Evolutionary conservation across 495 filamentous ascomycete genomes (phyloP).

Genomic region (Aspergillus funiculosus): DNA sequence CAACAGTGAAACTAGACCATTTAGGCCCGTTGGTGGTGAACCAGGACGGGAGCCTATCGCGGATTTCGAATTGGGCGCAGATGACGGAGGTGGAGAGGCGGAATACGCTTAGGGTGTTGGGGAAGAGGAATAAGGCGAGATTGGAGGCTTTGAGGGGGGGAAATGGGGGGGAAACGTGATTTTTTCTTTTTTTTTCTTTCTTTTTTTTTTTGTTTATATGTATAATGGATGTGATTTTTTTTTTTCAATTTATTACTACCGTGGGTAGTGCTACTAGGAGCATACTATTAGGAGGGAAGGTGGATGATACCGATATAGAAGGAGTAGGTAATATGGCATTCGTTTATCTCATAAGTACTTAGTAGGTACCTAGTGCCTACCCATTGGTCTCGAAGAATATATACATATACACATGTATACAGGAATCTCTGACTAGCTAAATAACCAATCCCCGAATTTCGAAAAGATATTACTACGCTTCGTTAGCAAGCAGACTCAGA

Average conservation of each 20-base stretch:
- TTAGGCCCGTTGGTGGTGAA: slow-evolving; percentile 66
- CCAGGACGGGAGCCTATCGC: slow-evolving; percentile 56
- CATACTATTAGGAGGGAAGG: too few relatives aligned
- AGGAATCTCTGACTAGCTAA: slow-evolving; percentile 4
- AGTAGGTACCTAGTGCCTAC: too few relatives aligned
- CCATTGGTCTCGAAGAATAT: too few relatives aligned
- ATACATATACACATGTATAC: neutral
- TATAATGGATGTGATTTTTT: neutral
- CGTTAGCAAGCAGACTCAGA: neutral
- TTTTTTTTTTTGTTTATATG: neutral
- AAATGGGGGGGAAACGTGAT: neutral
- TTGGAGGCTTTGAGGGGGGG: slow-evolving; percentile 45
- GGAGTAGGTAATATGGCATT: neutral
- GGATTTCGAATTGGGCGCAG: slow-evolving; percentile 61
- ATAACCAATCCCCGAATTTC: slow-evolving; percentile 23
- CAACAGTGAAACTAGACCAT: slow-evolving; percentile 48
- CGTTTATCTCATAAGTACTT: slow-evolving; percentile 3
- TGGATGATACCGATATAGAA: neutral
- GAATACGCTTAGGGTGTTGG: slow-evolving; percentile 57
- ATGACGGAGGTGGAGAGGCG: slow-evolving; percentile 58
- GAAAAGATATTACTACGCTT: slow-evolving; percentile 23
- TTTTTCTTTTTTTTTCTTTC: too few relatives aligned
- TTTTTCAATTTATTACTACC: too few relatives aligned
- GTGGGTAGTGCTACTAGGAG: too few relatives aligned
- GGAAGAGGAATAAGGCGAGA: slow-evolving; percentile 57